phyloP scores from a whole-genome alignment of 441 rosid species.

The Codiaeum variegatum region DNA sequence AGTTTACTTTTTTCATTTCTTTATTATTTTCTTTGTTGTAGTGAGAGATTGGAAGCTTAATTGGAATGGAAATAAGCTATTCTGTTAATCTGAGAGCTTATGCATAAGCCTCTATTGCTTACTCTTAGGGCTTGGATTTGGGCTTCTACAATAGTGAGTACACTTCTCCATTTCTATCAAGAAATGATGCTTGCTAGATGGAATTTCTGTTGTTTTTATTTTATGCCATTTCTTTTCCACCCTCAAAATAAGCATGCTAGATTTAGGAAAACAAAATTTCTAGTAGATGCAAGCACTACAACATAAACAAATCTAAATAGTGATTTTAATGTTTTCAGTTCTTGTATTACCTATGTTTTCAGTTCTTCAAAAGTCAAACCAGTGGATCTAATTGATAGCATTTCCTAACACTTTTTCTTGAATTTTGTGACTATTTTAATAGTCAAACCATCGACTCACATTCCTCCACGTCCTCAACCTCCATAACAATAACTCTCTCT shows the following conservation, averaged over 20 bases:
- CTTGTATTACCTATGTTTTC: no score
- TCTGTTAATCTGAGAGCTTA: conserved; percentile 50
- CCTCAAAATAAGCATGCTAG: neutral
- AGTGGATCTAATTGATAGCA: no score
- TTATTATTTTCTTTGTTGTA: neutral
- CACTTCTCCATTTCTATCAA: neutral
- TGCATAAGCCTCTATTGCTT: conserved; percentile 51
- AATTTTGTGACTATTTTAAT: no score
- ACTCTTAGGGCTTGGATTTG: conserved; percentile 76
- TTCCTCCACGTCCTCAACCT: no score
- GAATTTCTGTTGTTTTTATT: neutral
- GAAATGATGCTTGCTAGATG: neutral
- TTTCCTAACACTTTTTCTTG: no score
- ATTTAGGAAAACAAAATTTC: neutral
- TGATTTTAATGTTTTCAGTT: no score
- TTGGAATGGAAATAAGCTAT: conserved; percentile 63
- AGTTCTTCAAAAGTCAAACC: no score
- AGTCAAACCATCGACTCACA: no score
- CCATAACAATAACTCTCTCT: no score
- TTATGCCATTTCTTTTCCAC: neutral
- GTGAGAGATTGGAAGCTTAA: conserved; percentile 39
- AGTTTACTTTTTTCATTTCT: neutral
- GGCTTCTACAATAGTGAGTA: conserved; percentile 81
- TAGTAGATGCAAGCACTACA: neutral
- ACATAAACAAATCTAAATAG: no score